phyloP scores from a whole-genome alignment of 352 stramenopile genomes.

The Pythium dissimile region DNA sequence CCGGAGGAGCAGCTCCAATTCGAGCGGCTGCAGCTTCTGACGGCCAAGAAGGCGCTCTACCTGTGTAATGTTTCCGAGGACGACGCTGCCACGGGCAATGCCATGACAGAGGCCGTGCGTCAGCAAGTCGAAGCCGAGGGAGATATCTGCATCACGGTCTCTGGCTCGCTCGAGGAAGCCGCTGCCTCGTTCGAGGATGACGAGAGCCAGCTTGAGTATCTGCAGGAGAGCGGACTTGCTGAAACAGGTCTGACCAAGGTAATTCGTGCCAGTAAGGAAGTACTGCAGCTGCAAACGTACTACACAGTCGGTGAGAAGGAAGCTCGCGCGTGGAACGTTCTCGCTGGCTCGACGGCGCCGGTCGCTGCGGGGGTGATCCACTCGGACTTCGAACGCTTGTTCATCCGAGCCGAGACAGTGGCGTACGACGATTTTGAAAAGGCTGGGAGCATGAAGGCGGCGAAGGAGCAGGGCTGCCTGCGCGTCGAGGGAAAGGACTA shows the following conservation, averaged over 20 bases:
- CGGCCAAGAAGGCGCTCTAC: slow-evolving; percentile 96
- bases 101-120: slow-evolving; percentile 84
- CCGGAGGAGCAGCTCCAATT: slow-evolving; percentile 86
- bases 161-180: slow-evolving; percentile 72
- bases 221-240: slow-evolving; percentile 77
- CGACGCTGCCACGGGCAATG: slow-evolving; percentile 92
- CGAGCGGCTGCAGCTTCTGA: slow-evolving; percentile 80
- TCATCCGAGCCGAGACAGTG: slow-evolving; percentile 93
- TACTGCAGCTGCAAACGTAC: slow-evolving; percentile 96
- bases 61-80: slow-evolving; percentile 96
- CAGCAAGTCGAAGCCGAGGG: slow-evolving; percentile 65
- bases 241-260: slow-evolving; percentile 83
- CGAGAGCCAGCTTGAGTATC: slow-evolving; percentile 93
- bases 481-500: slow-evolving; percentile 98
- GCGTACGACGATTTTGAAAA: slow-evolving; percentile 95
- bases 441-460: slow-evolving; percentile 90
- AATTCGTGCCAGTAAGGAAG: slow-evolving; percentile 89
- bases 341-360: slow-evolving; percentile 66
- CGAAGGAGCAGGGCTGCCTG: slow-evolving; percentile 93
- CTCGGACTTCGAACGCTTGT: slow-evolving; percentile 85
- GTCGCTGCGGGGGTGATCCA: slow-evolving; percentile 80
- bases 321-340: slow-evolving; percentile 79
- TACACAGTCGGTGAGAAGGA: slow-evolving; percentile 93
- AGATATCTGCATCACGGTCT: slow-evolving; percentile 70
- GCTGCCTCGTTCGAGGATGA: slow-evolving; percentile 81